Base-by-base conservation (phyloP, 2,329 filamentous ascomycete species). In the Raffaelea ambrosiae region DNA sequence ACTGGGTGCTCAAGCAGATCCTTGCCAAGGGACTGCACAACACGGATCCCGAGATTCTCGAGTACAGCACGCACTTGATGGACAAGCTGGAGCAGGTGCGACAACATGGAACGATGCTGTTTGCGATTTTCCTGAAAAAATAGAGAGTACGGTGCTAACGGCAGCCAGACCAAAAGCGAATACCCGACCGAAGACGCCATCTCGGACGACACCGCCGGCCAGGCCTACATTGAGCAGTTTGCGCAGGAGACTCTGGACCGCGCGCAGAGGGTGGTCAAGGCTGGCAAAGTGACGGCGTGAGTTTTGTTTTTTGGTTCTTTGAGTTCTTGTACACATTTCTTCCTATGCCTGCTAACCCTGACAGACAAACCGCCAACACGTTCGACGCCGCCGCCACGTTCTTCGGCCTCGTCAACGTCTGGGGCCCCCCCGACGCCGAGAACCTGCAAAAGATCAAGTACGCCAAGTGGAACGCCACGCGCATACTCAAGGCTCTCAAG, bases 201-300 rank as follows among this genome's bases (percentile, higher is more conserved):
- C 47, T 74, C 79, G 5, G 91, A 97, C 65, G 90, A 96, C 57
- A 71, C 83, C 2, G 88, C 86, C 4, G 91, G 88, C 1, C 88
- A 90, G 65, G 89, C 88, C 47, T 95, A 95, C 58, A 84, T 97
- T 43, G 90, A 97, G 65, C 86, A 95, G 62, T 98, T 98, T 64
- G 91, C 85, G 0, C 73, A 91, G 54, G 86, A 95, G 59, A 90
- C 89, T 0, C 90, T 98, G 54, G 78, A 84, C 43, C 80, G 88
- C 53, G 91, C 87, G 4, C 88, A 96, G 59, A 81, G 84, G 48
- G 84, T 88, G 0, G 79, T 97, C 59, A 79, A 82, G 50, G 84
- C 86, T 43, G 84, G 93, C 67, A 90, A 85, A 61, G 89, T 88
- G 52, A 90, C 88, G 38, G 83, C 80, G 85, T 88, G 67, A 43